Percentiles rank a stretch among this genome's conserved stretches.
Conservation (phyloP, 257 asterid species). For the Oldenlandia corymbosa region DNA sequence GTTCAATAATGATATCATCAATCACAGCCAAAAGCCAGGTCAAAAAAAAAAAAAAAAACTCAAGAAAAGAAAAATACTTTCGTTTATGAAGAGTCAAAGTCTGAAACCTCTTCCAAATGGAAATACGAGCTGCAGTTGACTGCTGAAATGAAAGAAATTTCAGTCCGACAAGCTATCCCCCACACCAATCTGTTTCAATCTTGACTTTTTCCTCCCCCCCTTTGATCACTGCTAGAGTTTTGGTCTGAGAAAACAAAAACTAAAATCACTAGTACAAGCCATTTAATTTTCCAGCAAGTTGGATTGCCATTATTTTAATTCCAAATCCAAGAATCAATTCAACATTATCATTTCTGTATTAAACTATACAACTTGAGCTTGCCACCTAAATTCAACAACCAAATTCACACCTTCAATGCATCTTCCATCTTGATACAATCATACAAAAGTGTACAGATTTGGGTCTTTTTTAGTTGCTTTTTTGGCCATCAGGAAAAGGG, state of each 20-base stretch:
- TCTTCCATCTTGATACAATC: not conserved
- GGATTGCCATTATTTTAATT: not conserved
- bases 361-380: not conserved
- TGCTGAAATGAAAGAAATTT: conserved; percentile 14
- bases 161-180: conserved; percentile 8
- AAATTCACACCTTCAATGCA: conserved; percentile 4
- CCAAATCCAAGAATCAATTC: not conserved
- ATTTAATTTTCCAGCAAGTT: conserved; percentile 7
- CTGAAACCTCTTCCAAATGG: not conserved
- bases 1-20: no score
- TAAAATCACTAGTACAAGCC: conserved; percentile 2
- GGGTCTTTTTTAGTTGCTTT: not conserved
- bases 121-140: conserved; percentile 8
- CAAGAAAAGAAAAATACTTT: no score
- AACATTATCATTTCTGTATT: not conserved
- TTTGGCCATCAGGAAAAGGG: conserved; percentile 14
- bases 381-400: conserved; percentile 1
- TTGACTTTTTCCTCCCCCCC: conserved; percentile 7
- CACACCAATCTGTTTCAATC: conserved; percentile 19
- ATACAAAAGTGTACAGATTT: no score
- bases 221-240: conserved; percentile 20
- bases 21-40: no score
- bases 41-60: not conserved
- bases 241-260: not conserved
- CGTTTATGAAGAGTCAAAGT: conserved; percentile 9